Base-by-base conservation (phyloP, 2,329 filamentous ascomycete species). In the Coniochaeta prunicola region DNA sequence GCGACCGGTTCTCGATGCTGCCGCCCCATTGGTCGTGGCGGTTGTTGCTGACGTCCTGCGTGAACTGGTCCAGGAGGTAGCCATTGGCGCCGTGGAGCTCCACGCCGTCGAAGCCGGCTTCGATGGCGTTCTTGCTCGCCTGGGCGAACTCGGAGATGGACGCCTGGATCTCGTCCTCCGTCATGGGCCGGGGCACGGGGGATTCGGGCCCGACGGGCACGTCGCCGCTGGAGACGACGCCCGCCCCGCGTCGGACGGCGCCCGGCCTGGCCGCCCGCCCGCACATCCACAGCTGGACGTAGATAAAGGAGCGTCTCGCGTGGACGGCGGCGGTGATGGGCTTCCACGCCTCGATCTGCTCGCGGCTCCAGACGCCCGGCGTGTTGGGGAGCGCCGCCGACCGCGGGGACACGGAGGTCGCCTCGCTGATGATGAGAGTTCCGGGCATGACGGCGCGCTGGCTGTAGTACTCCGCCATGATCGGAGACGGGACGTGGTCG, bases 291-390 rank as follows among this genome's bases (percentile, higher is more conserved):
- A 88, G 73, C 67, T 88, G 85, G 5, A 77, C 68, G 66, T 79
- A 85, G 58, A 86, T 83, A 65, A 76, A 79, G 34, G 75, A 77
- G 13, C 81, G 81, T 64, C 85, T 83, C 21, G 74, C 74, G 67
- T 88, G 85, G 0, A 88, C 83, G 2, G 77, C 80, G 56, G 82
- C 76, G 0, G 81, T 83, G 33, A 87, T 72, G 58, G 77, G 74
- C 17, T 78, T 81, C 60, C 69, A 71, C 1, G 62, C 69, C n/a
- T 64, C 59, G 2, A 72, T 59, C 60, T 72, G 70, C 2, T 63
- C 62, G 33, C 64, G 59, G 34, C 66, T 67, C 57, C 69, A 71
- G 40, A 70, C 65, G 6, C 70, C 69, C 0, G 69, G 65, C 1
- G 68, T 66, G 15, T 68, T 65, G 0, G 68, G 64, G 60, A 70